phyloP scores from a whole-genome alignment of 345 rosid species.

The Nephelium lappaceum region DNA sequence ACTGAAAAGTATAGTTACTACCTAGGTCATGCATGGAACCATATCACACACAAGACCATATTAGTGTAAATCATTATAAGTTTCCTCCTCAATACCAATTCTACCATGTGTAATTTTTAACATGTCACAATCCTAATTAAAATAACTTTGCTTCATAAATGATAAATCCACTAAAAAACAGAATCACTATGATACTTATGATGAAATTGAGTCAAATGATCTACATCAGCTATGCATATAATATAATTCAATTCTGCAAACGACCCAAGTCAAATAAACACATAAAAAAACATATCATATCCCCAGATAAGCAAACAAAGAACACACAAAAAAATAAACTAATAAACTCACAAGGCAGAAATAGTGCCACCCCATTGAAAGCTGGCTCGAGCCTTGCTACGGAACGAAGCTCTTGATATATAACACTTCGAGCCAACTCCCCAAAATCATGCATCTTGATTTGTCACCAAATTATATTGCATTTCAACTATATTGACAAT shows the following conservation, averaged over 20 bases:
- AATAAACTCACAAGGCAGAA: slow-evolving; percentile 42
- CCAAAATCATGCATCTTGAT: neutral
- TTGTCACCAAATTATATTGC: neutral
- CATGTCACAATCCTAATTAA: neutral
- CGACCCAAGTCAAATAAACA: neutral
- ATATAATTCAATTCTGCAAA: neutral
- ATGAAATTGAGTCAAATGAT: neutral
- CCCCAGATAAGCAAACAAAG: neutral
- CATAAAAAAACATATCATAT: neutral
- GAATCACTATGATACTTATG: neutral
- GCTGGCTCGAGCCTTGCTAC: slow-evolving; percentile 18
- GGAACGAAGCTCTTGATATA: slow-evolving; percentile 17
- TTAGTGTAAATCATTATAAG: neutral
- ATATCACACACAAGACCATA: neutral
- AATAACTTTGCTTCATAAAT: neutral
- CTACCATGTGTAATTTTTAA: neutral
- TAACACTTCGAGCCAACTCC: slow-evolving; percentile 15
- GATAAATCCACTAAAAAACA: neutral
- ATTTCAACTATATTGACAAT: neutral
- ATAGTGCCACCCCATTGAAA: slow-evolving; percentile 53
- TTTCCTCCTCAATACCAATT: neutral
- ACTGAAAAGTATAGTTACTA: too few relatives aligned
- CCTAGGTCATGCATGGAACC: too few relatives aligned
- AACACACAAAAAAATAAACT: neutral
- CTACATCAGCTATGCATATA: neutral